Conservation (phyloP, 495 filamentous ascomycete genomes). For the Glonium stellatum region DNA sequence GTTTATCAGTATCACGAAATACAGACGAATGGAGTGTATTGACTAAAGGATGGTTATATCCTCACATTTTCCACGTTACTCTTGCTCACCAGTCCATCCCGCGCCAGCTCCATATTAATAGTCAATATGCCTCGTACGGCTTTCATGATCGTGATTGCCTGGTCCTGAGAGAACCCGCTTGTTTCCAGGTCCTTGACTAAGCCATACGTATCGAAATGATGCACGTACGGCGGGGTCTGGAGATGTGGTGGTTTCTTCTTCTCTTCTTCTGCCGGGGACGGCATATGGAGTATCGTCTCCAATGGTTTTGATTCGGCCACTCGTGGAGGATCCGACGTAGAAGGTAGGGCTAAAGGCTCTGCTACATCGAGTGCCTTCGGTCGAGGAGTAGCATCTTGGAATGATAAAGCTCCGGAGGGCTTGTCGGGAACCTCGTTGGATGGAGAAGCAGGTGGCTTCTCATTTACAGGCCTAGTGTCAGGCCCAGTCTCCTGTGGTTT, state of each 20-base stretch:
- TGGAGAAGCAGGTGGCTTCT: conserved; percentile 12
- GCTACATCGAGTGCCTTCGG: conserved; percentile 18
- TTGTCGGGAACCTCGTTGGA: background rate
- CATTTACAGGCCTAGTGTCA: conserved; percentile 11
- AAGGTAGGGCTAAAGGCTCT: conserved; percentile 6
- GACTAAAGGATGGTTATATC: background rate
- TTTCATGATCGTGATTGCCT: conserved; percentile 81
- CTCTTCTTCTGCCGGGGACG: conserved; percentile 44
- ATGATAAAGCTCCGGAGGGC: background rate
- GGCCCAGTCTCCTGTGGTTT: background rate
- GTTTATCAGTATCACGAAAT: background rate
- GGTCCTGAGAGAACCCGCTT: conserved; percentile 60
- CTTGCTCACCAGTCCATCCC: conserved; percentile 65
- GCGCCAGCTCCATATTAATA: conserved; percentile 71
- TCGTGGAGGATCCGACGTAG: conserved; percentile 26
- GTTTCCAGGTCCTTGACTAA: conserved; percentile 69
- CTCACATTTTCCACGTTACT: conserved; percentile 66
- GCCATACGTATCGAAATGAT: conserved; percentile 92
- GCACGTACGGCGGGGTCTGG: conserved; percentile 69
- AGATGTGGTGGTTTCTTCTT: conserved; percentile 57
- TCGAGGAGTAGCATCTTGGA: conserved; percentile 9
- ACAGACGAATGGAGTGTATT: background rate
- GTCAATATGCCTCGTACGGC: conserved; percentile 68
- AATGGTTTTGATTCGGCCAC: conserved; percentile 43
- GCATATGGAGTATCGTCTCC: conserved; percentile 59